These are phyloP conservation scores for Colletotrichum trifolii DNA, from an alignment of 2,329 filamentous ascomycete genomes.

Conservation along the genomic window DNA sequence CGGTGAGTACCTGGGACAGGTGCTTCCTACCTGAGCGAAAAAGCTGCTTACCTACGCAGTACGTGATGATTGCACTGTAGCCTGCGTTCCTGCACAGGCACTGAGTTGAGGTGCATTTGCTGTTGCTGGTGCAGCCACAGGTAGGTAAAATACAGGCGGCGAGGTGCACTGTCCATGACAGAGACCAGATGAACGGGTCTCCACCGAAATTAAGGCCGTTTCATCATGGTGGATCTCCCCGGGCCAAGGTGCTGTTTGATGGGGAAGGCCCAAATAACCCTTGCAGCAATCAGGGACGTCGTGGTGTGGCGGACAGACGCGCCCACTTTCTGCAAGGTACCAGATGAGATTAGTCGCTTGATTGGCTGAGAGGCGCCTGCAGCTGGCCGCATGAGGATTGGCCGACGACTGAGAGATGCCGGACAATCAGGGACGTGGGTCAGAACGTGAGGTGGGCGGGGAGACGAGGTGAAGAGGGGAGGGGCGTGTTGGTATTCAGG, in stretches of 20 bases:
- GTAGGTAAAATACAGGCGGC: neutral
- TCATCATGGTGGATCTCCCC: slow-evolving; percentile 33
- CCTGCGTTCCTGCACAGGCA: no score
- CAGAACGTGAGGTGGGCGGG: slow-evolving; percentile 14
- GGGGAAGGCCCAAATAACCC: slow-evolving; percentile 26
- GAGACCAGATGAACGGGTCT: slow-evolving; percentile 38
- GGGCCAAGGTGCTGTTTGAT: slow-evolving; percentile 33
- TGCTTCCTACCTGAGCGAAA: neutral
- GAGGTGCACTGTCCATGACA: slow-evolving; percentile 24
- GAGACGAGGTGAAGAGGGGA: neutral
- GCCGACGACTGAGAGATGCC: slow-evolving; percentile 11
- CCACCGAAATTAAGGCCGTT: slow-evolving; percentile 39
- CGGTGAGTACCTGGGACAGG: neutral
- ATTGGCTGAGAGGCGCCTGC: neutral
- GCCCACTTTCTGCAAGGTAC: slow-evolving; percentile 37
- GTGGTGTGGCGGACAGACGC: no score
- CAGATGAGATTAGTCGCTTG: slow-evolving; percentile 27
- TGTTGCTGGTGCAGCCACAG: neutral
- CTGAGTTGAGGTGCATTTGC: no score
- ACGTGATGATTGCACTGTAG: no score
- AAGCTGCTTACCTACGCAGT: neutral
- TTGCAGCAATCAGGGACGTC: slow-evolving; percentile 37
- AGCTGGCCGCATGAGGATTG: slow-evolving; percentile 20
- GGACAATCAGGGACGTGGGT: slow-evolving; percentile 1
- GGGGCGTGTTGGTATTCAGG: slow-evolving; percentile 5